A percentile compares a stretch with the other conserved stretches of the same genome.
phyloP scores from a whole-genome alignment of 75 land plant genomes.

The Chamaecyparis obtusa region DNA sequence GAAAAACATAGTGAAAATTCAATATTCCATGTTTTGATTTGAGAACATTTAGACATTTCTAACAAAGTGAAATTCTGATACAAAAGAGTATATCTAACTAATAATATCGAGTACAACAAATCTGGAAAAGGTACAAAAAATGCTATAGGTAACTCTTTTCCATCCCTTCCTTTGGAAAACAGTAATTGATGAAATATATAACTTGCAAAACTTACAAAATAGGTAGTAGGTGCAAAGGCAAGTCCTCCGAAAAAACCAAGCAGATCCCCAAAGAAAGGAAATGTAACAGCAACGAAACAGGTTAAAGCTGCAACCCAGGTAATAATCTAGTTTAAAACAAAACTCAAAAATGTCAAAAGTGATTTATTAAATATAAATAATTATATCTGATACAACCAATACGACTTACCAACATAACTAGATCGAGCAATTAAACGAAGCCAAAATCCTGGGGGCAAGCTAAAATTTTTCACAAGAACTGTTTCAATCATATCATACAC shows the following conservation, averaged over 20 bases:
- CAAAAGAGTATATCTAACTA: not conserved
- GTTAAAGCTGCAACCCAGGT: conserved; percentile 16
- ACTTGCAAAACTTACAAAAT: conserved; percentile 25
- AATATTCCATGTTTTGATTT: not conserved
- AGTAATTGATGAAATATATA: not conserved
- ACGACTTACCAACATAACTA: conserved; percentile 23
- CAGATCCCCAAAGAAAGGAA: conserved; percentile 35
- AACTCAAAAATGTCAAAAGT: not conserved
- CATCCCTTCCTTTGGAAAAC: not conserved
- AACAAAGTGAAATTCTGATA: not conserved
- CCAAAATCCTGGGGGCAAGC: conserved; percentile 14
- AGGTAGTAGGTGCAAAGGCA: conserved; percentile 33
- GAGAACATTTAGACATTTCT: not conserved
- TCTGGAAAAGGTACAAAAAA: not conserved
- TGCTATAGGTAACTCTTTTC: not conserved
- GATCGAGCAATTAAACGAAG: conserved; percentile 23
- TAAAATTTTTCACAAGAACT: conserved; percentile 20
- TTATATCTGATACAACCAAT: not conserved
- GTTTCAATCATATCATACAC: conserved; percentile 32
- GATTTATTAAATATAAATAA: not conserved
- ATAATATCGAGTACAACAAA: not conserved
- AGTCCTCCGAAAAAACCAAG: conserved; percentile 32
- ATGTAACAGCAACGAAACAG: conserved; percentile 23
- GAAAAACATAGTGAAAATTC: not conserved
- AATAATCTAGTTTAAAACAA: not conserved